A percentile compares a stretch with the other conserved stretches of the same genome.
Conservation (phyloP, 352 stramenopile species). For the Globisporangium acanthophoron region DNA sequence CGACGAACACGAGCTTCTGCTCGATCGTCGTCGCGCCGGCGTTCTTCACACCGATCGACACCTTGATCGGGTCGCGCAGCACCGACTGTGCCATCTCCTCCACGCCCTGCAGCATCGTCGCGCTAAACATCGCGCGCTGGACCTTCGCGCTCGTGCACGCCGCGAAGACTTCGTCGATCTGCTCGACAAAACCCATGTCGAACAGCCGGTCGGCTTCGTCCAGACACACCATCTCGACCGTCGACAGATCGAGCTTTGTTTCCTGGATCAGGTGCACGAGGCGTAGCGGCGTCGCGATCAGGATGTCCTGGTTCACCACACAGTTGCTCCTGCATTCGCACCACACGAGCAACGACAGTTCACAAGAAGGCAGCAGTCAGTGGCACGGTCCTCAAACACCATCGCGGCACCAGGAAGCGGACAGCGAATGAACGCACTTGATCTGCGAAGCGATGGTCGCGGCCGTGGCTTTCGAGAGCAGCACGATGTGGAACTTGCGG, state of each 20-base stretch:
- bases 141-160: slow-evolving; percentile 82
- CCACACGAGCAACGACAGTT: neutral
- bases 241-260: slow-evolving; percentile 74
- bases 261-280: slow-evolving; percentile 91
- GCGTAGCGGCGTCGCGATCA: slow-evolving; percentile 96
- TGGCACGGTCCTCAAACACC: neutral
- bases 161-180: slow-evolving; percentile 97
- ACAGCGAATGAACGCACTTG: slow-evolving; percentile 29
- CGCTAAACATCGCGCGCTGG: slow-evolving; percentile 53
- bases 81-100: slow-evolving; percentile 95
- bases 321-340: slow-evolving; percentile 50
- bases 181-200: slow-evolving; percentile 94
- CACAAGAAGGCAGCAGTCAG: neutral
- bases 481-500: slow-evolving; percentile 83
- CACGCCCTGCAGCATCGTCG: slow-evolving; percentile 55
- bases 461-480: slow-evolving; percentile 93
- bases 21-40: slow-evolving; percentile 86
- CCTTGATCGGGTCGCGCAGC: slow-evolving; percentile 93
- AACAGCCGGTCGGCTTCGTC: slow-evolving; percentile 98
- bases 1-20: slow-evolving; percentile 97
- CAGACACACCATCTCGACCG: slow-evolving; percentile 94
- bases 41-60: slow-evolving; percentile 80
- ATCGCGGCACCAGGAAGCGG: neutral
- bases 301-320: slow-evolving; percentile 88
- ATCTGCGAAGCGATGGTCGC: slow-evolving; percentile 63